A percentile compares a stretch with the other conserved stretches of the same genome.
These are phyloP conservation scores for Leccinellum luteum DNA, from an alignment of 768 basidiomycete genomes.

Conservation along the genomic window DNA sequence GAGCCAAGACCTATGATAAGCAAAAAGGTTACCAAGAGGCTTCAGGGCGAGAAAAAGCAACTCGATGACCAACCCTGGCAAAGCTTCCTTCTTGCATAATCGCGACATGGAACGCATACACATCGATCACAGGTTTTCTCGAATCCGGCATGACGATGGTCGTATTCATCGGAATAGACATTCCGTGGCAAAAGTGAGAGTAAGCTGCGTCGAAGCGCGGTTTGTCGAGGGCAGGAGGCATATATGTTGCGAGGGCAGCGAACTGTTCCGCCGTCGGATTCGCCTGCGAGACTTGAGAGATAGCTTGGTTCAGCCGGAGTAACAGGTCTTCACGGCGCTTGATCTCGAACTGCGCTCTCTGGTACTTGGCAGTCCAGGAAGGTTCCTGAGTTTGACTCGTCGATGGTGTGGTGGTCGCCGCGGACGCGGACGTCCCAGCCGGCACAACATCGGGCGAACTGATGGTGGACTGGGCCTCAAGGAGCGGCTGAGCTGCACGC, in stretches of 20 bases:
- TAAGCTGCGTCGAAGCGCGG: conserved; percentile 29
- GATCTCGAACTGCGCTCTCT: conserved; percentile 29
- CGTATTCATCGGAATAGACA: conserved; percentile 24
- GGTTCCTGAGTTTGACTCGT: conserved; percentile 12
- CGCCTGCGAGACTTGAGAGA: conserved; percentile 14
- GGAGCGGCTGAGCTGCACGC: conserved; percentile 12
- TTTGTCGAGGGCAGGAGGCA: conserved; percentile 30
- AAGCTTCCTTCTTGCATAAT: conserved; percentile 34
- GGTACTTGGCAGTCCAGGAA: conserved; percentile 20
- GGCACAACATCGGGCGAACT: neutral
- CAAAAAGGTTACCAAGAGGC: neutral
- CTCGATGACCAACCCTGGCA: conserved; percentile 21
- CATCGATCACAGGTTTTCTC: conserved; percentile 24
- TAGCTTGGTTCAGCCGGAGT: conserved; percentile 27
- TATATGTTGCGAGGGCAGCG: conserved; percentile 24
- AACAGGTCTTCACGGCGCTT: conserved; percentile 31
- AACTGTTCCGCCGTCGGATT: conserved; percentile 23
- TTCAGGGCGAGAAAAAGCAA: neutral
- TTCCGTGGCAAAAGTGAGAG: conserved; percentile 28
- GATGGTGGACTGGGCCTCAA: conserved; percentile 3
- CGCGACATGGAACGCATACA: conserved; percentile 30
- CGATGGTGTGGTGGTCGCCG: neutral
- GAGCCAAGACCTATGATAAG: conserved; percentile 20
- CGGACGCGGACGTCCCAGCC: neutral
- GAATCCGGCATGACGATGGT: conserved; percentile 30